Evolutionary conservation across 1,284 basidiomycete species (phyloP), one percentile per base, ranked within the genome.

Genomic region (Mrakiaceae sp.): DNA sequence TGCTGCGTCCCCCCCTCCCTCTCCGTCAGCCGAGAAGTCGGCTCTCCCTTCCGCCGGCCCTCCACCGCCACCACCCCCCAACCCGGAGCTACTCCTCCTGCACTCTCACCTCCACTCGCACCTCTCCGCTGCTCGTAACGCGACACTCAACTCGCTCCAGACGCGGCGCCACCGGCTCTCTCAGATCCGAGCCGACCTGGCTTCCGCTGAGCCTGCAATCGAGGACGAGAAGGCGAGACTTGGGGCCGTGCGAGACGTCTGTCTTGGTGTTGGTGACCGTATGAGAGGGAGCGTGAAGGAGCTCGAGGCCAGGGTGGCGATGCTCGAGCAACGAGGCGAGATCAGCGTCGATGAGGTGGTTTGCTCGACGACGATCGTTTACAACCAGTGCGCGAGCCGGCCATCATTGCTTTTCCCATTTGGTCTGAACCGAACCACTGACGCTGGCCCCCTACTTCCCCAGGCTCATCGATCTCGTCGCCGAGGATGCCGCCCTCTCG

Each of bases 401-500:
- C 27, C 27, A 27, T 27, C 27, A 27, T 57, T 49, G 8, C 39
- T 40, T 51, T 64, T 43, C 67, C 66, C 14, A 48, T 69, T 62
- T 55, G 51, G 53, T 58, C 67, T 57, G 67, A 62, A 27, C n/a
- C 48, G 42, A 12, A 67, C 55, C 58, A 67, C 63, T 62, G 60
- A 53, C 62, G 43, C 65, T 14, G 39, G 57, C n/a, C 57, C 6
- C n/a, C 57, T 48, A 14, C 59, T 61, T 27, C 43, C 10, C 3
- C 73, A 97, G 94, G 76, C 79, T 98, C 40, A 84, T 98, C 69
- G 90, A 96, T 73, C 81, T 98, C 39, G 87, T 97, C 6, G 93
- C 96, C n/a, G 96, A 98, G 75, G 96, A 98, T 75, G 93, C 94
- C 71, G 93, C 95, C 0, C 91, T 98, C 71, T 93, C 97, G 75